Percentiles rank a stretch among this genome's conserved stretches.
These are phyloP conservation scores for Alternaria hordeiaustralica DNA, from an alignment of 2,329 filamentous ascomycete species.

Conservation along the genomic window DNA sequence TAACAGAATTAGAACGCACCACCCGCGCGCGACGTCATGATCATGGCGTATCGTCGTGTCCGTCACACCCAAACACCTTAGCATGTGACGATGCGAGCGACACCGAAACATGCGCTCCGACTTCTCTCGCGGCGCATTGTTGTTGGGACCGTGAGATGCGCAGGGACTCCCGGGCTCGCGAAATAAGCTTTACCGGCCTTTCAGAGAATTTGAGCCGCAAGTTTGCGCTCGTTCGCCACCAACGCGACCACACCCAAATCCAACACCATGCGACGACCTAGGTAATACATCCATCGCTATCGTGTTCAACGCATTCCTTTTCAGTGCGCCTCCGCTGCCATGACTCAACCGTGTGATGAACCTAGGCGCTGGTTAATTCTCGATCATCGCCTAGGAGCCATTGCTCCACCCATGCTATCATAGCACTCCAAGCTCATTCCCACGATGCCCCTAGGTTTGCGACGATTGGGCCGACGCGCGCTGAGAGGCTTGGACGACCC, in stretches of 20 bases:
- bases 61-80: conserved; percentile 1
- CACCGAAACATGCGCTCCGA: conserved; percentile 23
- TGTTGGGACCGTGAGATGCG: conserved; percentile 38
- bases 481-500: conserved; percentile 36
- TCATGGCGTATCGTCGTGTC: not conserved
- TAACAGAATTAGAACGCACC: conserved; percentile 3
- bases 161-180: conserved; percentile 13
- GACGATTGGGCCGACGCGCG: conserved; percentile 38
- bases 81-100: conserved; percentile 24
- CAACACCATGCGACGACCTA: conserved; percentile 12
- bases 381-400: conserved; percentile 12
- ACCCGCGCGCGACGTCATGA: conserved; percentile 2
- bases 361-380: conserved; percentile 12
- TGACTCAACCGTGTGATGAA: conserved; percentile 2
- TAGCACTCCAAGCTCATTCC: conserved; percentile 14
- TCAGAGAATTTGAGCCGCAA: conserved; percentile 34
- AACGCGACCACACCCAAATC: conserved; percentile 19
- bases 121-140: conserved; percentile 21
- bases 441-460: conserved; percentile 27
- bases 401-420: conserved; percentile 23
- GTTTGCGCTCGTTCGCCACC: conserved; percentile 31
- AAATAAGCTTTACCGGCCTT: conserved; percentile 34
- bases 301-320: not conserved
- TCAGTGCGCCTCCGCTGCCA: not conserved
- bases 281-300: conserved; percentile 3